Conservation (phyloP, 345 rosid genomes). For the Mallotus nudiflorus region DNA sequence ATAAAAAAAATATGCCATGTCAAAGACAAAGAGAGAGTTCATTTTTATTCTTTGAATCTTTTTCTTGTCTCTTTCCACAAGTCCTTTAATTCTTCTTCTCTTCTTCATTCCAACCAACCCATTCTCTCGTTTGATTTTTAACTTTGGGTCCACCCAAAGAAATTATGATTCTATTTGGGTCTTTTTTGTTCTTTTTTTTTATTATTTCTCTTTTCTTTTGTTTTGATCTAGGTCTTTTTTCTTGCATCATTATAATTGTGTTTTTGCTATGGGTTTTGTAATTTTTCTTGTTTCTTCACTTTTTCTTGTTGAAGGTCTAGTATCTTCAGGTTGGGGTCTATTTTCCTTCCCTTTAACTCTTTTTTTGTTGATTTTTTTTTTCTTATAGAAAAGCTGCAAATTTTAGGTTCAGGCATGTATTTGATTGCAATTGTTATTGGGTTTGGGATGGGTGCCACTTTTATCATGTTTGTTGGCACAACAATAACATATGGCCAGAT, state of each 20-base stretch:
- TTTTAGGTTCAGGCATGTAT: conserved; percentile 51
- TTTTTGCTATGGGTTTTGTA: conserved; percentile 2
- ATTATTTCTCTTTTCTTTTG: neutral
- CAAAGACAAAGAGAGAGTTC: no score
- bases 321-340: no score
- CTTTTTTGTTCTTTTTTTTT: neutral
- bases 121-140: neutral
- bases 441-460: conserved; percentile 62
- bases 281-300: neutral
- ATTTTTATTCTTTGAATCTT: no score
- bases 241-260: neutral
- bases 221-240: conserved; percentile 22
- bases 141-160: conserved; percentile 38
- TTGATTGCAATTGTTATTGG: conserved; percentile 58
- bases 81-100: conserved; percentile 4
- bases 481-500: conserved; percentile 60
- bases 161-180: conserved; percentile 22
- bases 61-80: no score
- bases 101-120: conserved; percentile 14
- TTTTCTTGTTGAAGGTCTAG: neutral
- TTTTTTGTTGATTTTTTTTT: conserved; percentile 2
- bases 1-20: no score
- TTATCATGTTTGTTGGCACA: conserved; percentile 59
- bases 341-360: no score
- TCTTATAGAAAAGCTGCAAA: conserved; percentile 8